Evolutionary conservation across 2,329 filamentous ascomycete species (phyloP).

Genomic region (Dactylellina drechsleri): DNA sequence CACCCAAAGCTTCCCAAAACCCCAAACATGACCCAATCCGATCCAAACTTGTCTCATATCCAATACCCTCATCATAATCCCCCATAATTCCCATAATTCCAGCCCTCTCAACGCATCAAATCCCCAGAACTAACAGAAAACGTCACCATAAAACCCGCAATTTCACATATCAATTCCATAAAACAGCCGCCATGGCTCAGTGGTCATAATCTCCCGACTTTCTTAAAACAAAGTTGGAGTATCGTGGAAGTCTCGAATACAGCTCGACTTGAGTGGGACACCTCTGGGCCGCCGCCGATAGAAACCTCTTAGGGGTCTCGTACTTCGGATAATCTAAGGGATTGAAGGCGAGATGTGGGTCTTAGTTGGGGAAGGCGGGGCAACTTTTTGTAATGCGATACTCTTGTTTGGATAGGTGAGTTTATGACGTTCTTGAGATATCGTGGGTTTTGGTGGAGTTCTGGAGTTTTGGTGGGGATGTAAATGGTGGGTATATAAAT

Average conservation of each 20-base stretch:
- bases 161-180: not conserved
- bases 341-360: not conserved
- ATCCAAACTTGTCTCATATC: no score
- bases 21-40: no score
- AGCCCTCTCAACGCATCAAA: not conserved
- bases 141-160: not conserved
- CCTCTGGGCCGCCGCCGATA: not conserved
- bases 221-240: no score
- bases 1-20: no score
- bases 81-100: no score
- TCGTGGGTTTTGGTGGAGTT: no score
- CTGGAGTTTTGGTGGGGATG: no score
- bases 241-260: not conserved
- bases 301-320: constrained; percentile 1
- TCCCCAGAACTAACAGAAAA: not conserved
- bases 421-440: no score
- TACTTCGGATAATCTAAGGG: no score
- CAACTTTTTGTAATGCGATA: not conserved
- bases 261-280: not conserved
- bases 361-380: not conserved
- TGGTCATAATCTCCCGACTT: no score
- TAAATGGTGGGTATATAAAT: not conserved
- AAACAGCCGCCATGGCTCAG: constrained; percentile 1
- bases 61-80: no score
- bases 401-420: not conserved